Conservation (phyloP, 2,329 filamentous ascomycete genomes). For the Cytospora piceicola region DNA sequence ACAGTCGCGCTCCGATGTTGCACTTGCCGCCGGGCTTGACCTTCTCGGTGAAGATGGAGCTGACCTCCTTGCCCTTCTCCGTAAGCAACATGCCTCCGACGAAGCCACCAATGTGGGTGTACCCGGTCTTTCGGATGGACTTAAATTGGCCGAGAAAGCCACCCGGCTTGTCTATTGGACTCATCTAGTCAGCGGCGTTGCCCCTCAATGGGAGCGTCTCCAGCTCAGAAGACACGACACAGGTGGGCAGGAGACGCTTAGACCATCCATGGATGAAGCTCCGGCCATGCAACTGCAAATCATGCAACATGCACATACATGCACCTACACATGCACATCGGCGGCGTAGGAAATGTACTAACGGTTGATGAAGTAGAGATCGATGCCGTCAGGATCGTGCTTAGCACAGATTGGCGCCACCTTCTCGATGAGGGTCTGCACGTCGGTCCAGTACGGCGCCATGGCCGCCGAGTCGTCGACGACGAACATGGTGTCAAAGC, state of each 20-base stretch:
- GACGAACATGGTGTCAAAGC: slow-evolving; percentile 24
- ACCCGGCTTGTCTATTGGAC: slow-evolving; percentile 16
- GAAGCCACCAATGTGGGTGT: slow-evolving; percentile 31
- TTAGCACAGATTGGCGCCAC: slow-evolving; percentile 19
- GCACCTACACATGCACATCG: not conserved
- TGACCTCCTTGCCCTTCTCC: slow-evolving; percentile 34
- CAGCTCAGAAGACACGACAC: not conserved
- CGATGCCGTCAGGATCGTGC: slow-evolving; percentile 23
- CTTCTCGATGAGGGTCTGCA: slow-evolving; percentile 21
- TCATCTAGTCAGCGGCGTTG: not conserved
- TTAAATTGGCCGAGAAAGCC: slow-evolving; percentile 24
- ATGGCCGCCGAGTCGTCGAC: slow-evolving; percentile 23
- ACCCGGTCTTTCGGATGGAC: slow-evolving; percentile 31
- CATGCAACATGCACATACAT: not conserved
- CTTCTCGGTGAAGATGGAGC: slow-evolving; percentile 33
- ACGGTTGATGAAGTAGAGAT: slow-evolving; percentile 25
- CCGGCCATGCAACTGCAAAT: not conserved
- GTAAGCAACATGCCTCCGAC: slow-evolving; percentile 30
- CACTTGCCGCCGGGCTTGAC: slow-evolving; percentile 36
- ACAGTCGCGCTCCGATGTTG: slow-evolving; percentile 35
- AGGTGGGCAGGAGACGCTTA: not conserved
- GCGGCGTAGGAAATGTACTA: not conserved
- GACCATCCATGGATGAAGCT: no score
- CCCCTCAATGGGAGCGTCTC: not conserved
- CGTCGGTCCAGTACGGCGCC: slow-evolving; percentile 19